Evolutionary conservation across 2,329 filamentous ascomycete genomes (phyloP).

Genomic region (Hymenoscyphus repandus): DNA sequence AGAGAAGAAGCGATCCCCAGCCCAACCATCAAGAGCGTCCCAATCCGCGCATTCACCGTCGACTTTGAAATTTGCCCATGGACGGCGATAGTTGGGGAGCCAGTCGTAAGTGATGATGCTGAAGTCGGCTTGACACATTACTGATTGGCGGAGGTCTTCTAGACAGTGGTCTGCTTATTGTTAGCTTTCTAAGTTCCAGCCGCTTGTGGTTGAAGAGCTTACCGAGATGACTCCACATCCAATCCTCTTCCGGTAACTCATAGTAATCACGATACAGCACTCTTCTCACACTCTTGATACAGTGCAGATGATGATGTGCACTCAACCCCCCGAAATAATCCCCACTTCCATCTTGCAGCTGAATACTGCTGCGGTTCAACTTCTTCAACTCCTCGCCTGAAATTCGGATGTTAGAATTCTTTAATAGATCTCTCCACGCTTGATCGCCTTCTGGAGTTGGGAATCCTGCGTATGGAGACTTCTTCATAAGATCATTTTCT

Average conservation of each 20-base stretch:
- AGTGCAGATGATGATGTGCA: conserved; percentile 13
- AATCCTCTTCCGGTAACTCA: not conserved
- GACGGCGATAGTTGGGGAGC: conserved; percentile 6
- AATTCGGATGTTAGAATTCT: conserved; percentile 4
- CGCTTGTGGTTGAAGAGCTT: not conserved
- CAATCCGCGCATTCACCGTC: conserved; percentile 7
- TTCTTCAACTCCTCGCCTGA: conserved; percentile 1
- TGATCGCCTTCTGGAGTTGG: conserved; percentile 5
- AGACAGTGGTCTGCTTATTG: conserved; percentile 5
- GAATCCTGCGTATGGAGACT: conserved; percentile 6
- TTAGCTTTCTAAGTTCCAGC: not conserved
- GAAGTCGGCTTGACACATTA: conserved; percentile 10
- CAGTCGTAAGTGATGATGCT: conserved; percentile 8
- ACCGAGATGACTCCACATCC: conserved; percentile 9
- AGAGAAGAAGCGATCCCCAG: conserved; percentile 2
- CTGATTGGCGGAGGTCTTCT: conserved; percentile 5
- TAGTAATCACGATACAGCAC: conserved; percentile 7
- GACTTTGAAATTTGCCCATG: conserved; percentile 8
- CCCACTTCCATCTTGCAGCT: conserved; percentile 9
- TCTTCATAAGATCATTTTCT: conserved; percentile 2
- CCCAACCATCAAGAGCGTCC: conserved; percentile 5
- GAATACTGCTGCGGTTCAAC: not conserved
- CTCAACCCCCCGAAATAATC: conserved; percentile 10
- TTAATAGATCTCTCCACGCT: conserved; percentile 3
- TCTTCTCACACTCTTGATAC: conserved; percentile 7